These are phyloP conservation scores for Aspergillus hancockii DNA, from an alignment of 495 filamentous ascomycete genomes.

Conservation along the genomic window DNA sequence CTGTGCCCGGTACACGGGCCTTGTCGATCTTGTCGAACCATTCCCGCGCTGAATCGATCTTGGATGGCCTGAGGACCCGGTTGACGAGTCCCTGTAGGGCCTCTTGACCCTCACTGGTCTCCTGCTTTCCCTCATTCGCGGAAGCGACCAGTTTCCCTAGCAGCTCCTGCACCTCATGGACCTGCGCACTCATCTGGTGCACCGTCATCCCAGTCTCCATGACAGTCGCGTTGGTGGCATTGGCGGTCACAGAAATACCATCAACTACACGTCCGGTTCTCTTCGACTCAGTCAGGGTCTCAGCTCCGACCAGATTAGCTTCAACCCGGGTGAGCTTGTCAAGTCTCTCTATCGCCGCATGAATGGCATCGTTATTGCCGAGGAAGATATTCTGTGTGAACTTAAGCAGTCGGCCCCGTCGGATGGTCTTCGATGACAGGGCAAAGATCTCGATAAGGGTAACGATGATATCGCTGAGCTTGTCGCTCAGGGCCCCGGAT, in stretches of 20 bases:
- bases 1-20: slow-evolving; percentile 30
- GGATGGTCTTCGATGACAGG: slow-evolving; percentile 28
- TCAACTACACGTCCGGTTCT: slow-evolving; percentile 15
- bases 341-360: slow-evolving; percentile 25
- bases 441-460: slow-evolving; percentile 40
- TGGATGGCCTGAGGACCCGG: slow-evolving; percentile 15
- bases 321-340: slow-evolving; percentile 28
- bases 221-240: slow-evolving; percentile 7
- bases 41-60: slow-evolving; percentile 19
- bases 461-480: slow-evolving; percentile 31
- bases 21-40: slow-evolving; percentile 29
- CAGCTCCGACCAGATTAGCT: slow-evolving; percentile 28
- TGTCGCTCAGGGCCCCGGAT: slow-evolving; percentile 22
- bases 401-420: slow-evolving; percentile 26
- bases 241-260: slow-evolving; percentile 13
- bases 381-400: slow-evolving; percentile 28
- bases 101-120: slow-evolving; percentile 3
- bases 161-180: slow-evolving; percentile 19
- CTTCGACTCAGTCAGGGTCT: slow-evolving; percentile 29
- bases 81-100: slow-evolving; percentile 21
- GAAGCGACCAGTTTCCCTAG: slow-evolving; percentile 8
- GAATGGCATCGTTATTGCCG: slow-evolving; percentile 28
- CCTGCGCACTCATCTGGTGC: slow-evolving; percentile 18
- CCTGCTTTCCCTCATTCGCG: slow-evolving; percentile 2
- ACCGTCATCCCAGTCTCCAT: slow-evolving; percentile 15